phyloP scores from a whole-genome alignment of 768 basidiomycete genomes.

The Boletellus emodensis region DNA sequence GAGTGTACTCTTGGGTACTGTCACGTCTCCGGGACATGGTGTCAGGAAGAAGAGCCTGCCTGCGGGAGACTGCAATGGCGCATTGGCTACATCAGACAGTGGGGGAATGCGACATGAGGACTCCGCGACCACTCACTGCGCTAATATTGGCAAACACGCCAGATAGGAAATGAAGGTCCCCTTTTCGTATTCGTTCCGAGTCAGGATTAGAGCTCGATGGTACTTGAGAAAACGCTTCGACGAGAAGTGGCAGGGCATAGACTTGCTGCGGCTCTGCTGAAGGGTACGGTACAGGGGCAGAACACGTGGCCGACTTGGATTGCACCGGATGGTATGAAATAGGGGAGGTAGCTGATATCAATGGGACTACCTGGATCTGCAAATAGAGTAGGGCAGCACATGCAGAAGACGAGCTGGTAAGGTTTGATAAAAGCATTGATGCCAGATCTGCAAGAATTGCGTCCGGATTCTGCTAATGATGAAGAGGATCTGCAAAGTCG shows the following conservation, averaged over 20 bases:
- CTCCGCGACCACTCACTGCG: constrained; percentile 47
- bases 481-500: constrained; percentile 6
- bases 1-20: constrained; percentile 39
- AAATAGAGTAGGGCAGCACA: constrained; percentile 62
- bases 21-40: constrained; percentile 52
- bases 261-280: constrained; percentile 48
- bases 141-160: constrained; percentile 93
- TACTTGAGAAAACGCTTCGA: constrained; percentile 85
- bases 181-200: constrained; percentile 58
- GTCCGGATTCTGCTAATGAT: constrained; percentile 66
- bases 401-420: constrained; percentile 70
- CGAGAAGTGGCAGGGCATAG: constrained; percentile 71
- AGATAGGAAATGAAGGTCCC: constrained; percentile 84
- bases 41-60: constrained; percentile 82
- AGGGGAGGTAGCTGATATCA: constrained; percentile 37
- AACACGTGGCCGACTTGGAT: constrained; percentile 77
- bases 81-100: constrained; percentile 1
- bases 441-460: constrained; percentile 91
- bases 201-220: constrained; percentile 47
- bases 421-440: constrained; percentile 96
- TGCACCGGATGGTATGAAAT: constrained; percentile 66
- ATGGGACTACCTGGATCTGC: constrained; percentile 58
- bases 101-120: not conserved
- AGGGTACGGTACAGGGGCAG: constrained; percentile 71
- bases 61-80: constrained; percentile 51